These are phyloP conservation scores for Trichopus zeylanicus DNA, from an alignment of 116 monocot genomes.

Conservation along the genomic window DNA sequence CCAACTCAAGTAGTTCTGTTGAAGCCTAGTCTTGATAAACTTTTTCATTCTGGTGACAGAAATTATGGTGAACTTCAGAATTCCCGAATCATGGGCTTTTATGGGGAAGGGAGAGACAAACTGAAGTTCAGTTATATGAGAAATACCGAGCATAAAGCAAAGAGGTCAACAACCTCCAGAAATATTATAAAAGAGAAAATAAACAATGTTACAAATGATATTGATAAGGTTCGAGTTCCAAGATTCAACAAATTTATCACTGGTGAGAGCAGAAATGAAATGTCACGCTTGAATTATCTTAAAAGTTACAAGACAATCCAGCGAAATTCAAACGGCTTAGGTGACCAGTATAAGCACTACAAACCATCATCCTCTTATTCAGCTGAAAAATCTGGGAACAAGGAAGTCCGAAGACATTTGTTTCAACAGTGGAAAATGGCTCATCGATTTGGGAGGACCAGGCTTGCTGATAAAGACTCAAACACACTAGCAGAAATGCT, in stretches of 20 bases:
- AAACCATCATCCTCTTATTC: constrained; percentile 20
- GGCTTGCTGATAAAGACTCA: constrained; percentile 13
- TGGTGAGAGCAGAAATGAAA: neutral
- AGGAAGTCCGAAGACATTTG: constrained; percentile 63
- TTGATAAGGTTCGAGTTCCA: constrained; percentile 4
- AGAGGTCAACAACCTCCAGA: constrained; percentile 46
- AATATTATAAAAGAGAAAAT: constrained; percentile 38
- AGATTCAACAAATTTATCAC: constrained; percentile 2
- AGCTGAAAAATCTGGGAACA: constrained; percentile 39
- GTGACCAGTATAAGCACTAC: constrained; percentile 20
- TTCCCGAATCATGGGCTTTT: constrained; percentile 9
- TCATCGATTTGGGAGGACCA: constrained; percentile 23
- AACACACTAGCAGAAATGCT: constrained; percentile 79
- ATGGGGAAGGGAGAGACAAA: constrained; percentile 18
- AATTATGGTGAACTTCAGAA: constrained; percentile 10
- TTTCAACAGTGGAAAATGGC: constrained; percentile 61
- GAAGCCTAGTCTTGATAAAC: constrained; percentile 39
- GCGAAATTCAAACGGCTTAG: constrained; percentile 7
- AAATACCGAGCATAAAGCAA: constrained; percentile 7
- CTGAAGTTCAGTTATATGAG: constrained; percentile 15
- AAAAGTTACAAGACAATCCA: constrained; percentile 1
- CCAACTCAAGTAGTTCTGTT: constrained; percentile 55
- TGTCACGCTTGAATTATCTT: neutral
- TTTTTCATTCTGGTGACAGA: constrained; percentile 14
- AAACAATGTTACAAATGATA: constrained; percentile 4